phyloP scores from a whole-genome alignment of 2,329 filamentous ascomycete species.

The Curvularia sp. region DNA sequence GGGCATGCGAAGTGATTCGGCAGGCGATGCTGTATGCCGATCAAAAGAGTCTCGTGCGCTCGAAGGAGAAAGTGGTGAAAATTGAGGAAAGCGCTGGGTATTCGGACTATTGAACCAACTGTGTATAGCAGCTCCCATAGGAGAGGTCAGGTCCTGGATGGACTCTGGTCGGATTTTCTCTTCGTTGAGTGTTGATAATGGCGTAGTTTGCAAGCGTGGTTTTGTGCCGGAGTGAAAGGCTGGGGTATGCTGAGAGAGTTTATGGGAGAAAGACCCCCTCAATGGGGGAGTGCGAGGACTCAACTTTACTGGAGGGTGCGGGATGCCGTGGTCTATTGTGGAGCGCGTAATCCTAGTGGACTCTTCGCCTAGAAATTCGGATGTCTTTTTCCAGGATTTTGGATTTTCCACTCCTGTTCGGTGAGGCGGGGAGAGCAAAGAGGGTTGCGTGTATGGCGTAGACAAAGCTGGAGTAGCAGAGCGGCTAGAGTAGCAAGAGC shows the following conservation, averaged over 20 bases:
- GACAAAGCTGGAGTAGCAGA: constrained; percentile 13
- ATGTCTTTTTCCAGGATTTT: neutral
- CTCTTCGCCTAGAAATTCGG: neutral
- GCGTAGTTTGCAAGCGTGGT: constrained; percentile 9
- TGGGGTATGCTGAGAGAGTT: neutral
- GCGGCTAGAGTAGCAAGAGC: constrained; percentile 16
- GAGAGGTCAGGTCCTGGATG: constrained; percentile 18
- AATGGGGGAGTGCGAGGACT: neutral
- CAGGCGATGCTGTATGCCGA: constrained; percentile 23
- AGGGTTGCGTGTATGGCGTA: constrained; percentile 12
- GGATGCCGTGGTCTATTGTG: neutral
- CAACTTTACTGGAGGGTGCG: neutral
- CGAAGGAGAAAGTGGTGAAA: constrained; percentile 11
- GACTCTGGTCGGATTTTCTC: constrained; percentile 2
- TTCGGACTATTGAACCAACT: constrained; percentile 18
- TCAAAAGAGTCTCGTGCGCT: constrained; percentile 26
- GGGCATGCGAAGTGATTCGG: constrained; percentile 22
- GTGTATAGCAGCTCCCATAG: constrained; percentile 25
- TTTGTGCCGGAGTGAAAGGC: constrained; percentile 16
- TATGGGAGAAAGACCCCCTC: neutral
- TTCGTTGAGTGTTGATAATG: constrained; percentile 3
- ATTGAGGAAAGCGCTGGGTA: neutral
- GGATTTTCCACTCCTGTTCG: constrained; percentile 3
- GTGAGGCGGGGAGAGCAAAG: constrained; percentile 19
- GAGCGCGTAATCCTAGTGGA: neutral